These are phyloP conservation scores for Lippia alba DNA, from an alignment of 305 asterid genomes.

Conservation along the genomic window DNA sequence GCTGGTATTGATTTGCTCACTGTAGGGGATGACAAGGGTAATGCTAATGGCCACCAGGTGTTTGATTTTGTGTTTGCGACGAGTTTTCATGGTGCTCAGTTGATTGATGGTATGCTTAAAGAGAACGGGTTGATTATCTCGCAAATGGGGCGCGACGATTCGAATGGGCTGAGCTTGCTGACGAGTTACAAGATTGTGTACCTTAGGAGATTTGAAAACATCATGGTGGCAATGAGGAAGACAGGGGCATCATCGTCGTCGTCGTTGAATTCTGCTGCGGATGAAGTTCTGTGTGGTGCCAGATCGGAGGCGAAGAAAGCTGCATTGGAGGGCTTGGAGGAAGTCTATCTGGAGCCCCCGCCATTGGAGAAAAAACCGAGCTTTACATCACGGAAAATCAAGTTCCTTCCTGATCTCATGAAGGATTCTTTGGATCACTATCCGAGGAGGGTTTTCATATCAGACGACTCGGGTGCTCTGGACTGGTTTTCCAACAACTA, in stretches of 20 bases:
- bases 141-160: conserved; percentile 48
- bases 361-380: conserved; percentile 35
- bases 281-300: conserved; percentile 34
- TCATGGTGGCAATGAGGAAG: conserved; percentile 69
- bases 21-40: conserved; percentile 36
- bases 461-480: conserved; percentile 54
- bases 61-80: conserved; percentile 59
- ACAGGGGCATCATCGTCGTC: conserved; percentile 18
- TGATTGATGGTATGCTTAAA: conserved; percentile 49
- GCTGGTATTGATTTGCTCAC: conserved; percentile 47
- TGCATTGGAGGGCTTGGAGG: conserved; percentile 65
- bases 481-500: conserved; percentile 73
- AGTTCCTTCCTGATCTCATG: conserved; percentile 70
- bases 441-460: conserved; percentile 62
- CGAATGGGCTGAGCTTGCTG: conserved; percentile 34
- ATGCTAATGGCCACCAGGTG: conserved; percentile 40
- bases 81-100: conserved; percentile 34
- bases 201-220: conserved; percentile 56
- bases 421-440: conserved; percentile 60
- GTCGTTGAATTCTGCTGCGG: background rate
- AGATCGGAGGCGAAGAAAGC: conserved; percentile 51
- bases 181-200: conserved; percentile 59
- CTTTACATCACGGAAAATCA: conserved; percentile 47
- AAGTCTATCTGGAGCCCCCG: conserved; percentile 76
- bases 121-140: conserved; percentile 58